Evolutionary conservation across 2,329 filamentous ascomycete species (phyloP), one percentile per base, ranked within the genome.

Genomic region (Trichoderma harzianum): DNA sequence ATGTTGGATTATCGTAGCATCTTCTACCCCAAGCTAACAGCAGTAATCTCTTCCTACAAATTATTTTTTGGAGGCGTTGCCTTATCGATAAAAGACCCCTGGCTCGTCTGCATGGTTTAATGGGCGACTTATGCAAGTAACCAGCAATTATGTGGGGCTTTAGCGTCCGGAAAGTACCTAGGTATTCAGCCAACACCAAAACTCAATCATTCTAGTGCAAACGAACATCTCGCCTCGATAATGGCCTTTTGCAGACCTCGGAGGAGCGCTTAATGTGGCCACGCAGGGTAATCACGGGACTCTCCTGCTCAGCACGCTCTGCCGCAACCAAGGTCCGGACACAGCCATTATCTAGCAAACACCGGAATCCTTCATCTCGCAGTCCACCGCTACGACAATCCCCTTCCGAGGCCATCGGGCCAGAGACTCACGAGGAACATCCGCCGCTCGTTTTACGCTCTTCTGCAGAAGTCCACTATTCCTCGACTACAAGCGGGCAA

Each of bases 381-480:
- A 61, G 16, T 11, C 66, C 32, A 18, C 39, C 67, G 5, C 21
- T n/a, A 34, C 67, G 28, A 26, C 39, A 36, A 28, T 36, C 55
- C 16, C 21, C 28, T 5, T 26, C 14, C 7, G 34, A 43, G 65
- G 11, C 34, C 26, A 24, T 18, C 39, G 5, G 16, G 36, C 28
- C 57, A 21, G 16, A n/a, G 30, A 24, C 28, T 16, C 30, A 28
- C 7, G 28, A 47, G 5, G 18, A 47, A 36, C 53, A 24, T 34
- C 55, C 36, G 65, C 51, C 63, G 16, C 47, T 26, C 57, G 53
- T 34, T 12, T 47, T 73, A 24, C 24, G 36, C 32, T 58, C 67
- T n/a, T 55, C 72, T 8, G n/a, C 71, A 7, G 60, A 66, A 14
- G 36, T 69, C 24, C 55, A 69, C 6, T 74, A 73, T 32, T 28